Base-by-base conservation (phyloP, 164 flowering plant species). In the Vitis labrusca region DNA sequence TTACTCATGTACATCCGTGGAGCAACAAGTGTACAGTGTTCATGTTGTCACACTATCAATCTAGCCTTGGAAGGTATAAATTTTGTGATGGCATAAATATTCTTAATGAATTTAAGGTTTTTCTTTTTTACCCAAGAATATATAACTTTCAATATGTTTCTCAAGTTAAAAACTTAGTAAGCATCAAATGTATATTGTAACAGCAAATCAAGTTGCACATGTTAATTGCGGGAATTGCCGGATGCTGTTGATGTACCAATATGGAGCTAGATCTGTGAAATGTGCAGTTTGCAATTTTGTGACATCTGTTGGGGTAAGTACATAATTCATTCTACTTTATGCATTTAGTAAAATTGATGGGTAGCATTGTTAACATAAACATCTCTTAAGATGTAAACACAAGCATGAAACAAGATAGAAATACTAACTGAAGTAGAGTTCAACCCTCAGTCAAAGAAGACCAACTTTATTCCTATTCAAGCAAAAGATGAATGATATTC, bases 121-220 rank as follows among this genome's bases (percentile, higher is more conserved):
- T 23, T 23, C 0, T 23, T 23, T 23, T 23, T 23, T 23, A 23
- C 27, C 27, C 27, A 23, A 57, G 44, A 37, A 37, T 37, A 37
- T 37, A 5, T 0, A 57, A 57, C 1, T 7, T 44, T 44, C 17
- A 37, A 5, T 62, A 8, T 62, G 3, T 44, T 44, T 37, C 65
- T 15, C 11, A 44, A 44, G 48, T n/a, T 62, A 12, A 37, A 37
- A 37, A 6, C 44, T 37, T 6, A 0, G 2, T 59, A 48, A 59
- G 60, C 12, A 61, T 63, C 69, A 56, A 49, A 70, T 57, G 4
- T 65, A 11, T 55, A 14, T 51, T 71, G 56, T 71, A 52, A 68
- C 92, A 90, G 98, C 98, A 66, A 93, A 91, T 78, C 98, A 91
- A 78, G 94, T 89, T 37, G 97, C 98, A 59, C 97, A 93, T 69